phyloP scores from a whole-genome alignment of 179 eudicot species.

The Drosera spatulata region DNA sequence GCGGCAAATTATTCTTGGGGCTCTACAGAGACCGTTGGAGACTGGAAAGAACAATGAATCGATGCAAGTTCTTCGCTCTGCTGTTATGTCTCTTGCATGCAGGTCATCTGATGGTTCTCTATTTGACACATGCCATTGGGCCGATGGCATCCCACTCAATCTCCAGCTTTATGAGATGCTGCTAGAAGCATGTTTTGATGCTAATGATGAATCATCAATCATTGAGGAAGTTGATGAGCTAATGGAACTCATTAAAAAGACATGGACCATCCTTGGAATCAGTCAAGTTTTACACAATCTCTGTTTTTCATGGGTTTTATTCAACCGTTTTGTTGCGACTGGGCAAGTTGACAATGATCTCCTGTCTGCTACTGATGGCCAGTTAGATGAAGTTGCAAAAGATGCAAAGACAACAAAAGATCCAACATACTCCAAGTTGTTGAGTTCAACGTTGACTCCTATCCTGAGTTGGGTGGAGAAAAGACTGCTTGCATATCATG shows the following conservation, averaged over 20 bases:
- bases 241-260: slow-evolving; percentile 90
- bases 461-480: slow-evolving; percentile 94
- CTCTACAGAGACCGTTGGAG: slow-evolving; percentile 78
- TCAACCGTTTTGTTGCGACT: slow-evolving; percentile 79
- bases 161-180: slow-evolving; percentile 78
- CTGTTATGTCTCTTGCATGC: slow-evolving; percentile 74
- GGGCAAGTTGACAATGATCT: slow-evolving; percentile 86
- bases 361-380: slow-evolving; percentile 76
- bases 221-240: slow-evolving; percentile 89
- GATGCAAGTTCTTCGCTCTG: slow-evolving; percentile 83
- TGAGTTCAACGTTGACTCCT: slow-evolving; percentile 79
- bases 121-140: slow-evolving; percentile 84
- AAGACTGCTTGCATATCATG: slow-evolving; percentile 95
- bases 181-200: slow-evolving; percentile 81
- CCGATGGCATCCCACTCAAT: slow-evolving; percentile 85
- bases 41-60: slow-evolving; percentile 87
- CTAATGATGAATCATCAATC: slow-evolving; percentile 59
- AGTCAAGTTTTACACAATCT: slow-evolving; percentile 88
- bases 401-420: slow-evolving; percentile 89
- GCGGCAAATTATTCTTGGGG: slow-evolving; percentile 59
- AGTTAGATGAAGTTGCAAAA: slow-evolving; percentile 86
- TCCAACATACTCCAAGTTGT: slow-evolving; percentile 55
- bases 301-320: slow-evolving; percentile 88
- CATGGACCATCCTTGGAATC: slow-evolving; percentile 85
- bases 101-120: slow-evolving; percentile 63